These are phyloP conservation scores for Hibiscus mutabilis DNA, from an alignment of 345 rosid species.

Conservation along the genomic window DNA sequence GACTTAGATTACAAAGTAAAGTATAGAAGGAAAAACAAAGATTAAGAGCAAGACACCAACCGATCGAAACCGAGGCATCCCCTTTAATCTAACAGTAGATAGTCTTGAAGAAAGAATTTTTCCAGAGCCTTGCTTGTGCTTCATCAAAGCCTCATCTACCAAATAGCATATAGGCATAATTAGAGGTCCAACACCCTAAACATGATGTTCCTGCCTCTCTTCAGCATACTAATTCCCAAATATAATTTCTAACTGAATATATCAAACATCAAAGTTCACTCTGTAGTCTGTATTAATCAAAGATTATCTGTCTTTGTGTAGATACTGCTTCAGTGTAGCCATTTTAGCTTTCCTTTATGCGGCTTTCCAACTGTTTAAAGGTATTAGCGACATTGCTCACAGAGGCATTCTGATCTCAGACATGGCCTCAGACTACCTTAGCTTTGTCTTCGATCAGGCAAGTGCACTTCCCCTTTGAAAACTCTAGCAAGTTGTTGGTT, in stretches of 20 bases:
- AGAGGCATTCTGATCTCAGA: conserved; percentile 63
- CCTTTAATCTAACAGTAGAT: too few relatives aligned
- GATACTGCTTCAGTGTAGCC: conserved; percentile 56
- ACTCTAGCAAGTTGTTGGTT: neutral
- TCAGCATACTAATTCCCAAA: too few relatives aligned
- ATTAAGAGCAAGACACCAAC: neutral
- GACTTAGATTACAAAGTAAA: neutral
- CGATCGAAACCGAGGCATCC: neutral
- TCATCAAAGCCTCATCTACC: too few relatives aligned
- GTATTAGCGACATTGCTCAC: conserved; percentile 52
- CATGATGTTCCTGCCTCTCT: too few relatives aligned
- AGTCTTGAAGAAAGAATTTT: too few relatives aligned
- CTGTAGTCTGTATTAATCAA: neutral
- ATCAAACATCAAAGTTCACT: too few relatives aligned
- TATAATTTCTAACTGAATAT: too few relatives aligned
- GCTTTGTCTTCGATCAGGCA: conserved; percentile 73
- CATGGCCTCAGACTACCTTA: conserved; percentile 48
- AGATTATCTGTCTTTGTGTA: conserved; percentile 16
- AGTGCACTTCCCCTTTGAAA: neutral
- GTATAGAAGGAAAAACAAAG: neutral
- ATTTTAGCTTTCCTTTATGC: conserved; percentile 46
- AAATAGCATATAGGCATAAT: too few relatives aligned
- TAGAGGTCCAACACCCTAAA: too few relatives aligned
- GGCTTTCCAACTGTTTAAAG: conserved; percentile 65
- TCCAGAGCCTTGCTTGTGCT: too few relatives aligned